Percentiles rank a stretch among this genome's conserved stretches.
These are phyloP conservation scores for Domatiomyces catenatus DNA, from an alignment of 2,329 filamentous ascomycete species.

Conservation along the genomic window DNA sequence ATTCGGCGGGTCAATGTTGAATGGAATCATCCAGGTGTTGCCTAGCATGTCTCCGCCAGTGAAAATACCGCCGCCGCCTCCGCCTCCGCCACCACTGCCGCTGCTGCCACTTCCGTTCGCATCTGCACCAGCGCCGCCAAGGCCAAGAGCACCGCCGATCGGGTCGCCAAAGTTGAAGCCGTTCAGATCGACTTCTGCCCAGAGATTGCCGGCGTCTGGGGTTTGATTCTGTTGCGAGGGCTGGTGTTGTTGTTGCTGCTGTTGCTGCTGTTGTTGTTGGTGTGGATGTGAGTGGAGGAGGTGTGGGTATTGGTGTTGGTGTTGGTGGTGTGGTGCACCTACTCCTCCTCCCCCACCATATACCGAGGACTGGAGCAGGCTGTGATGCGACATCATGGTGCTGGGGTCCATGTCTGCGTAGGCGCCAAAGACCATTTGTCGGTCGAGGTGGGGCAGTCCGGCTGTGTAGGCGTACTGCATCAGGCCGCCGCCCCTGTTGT, in stretches of 20 bases:
- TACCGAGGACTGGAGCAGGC: not conserved
- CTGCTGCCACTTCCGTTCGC: too few species aligned
- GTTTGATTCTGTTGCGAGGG: too few species aligned
- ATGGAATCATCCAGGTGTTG: slow-evolving; percentile 78
- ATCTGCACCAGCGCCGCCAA: slow-evolving; percentile 8
- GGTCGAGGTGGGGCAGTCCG: slow-evolving; percentile 51
- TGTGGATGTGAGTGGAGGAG: too few species aligned
- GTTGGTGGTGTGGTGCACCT: not conserved
- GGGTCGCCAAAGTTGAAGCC: slow-evolving; percentile 13
- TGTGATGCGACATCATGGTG: not conserved
- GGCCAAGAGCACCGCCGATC: slow-evolving; percentile 4
- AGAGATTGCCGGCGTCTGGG: slow-evolving; percentile 17
- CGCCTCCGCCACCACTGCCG: not conserved
- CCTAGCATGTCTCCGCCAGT: slow-evolving; percentile 9
- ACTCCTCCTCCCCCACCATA: not conserved
- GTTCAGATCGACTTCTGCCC: slow-evolving; percentile 11
- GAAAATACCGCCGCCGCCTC: not conserved
- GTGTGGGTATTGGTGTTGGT: not conserved
- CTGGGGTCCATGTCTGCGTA: slow-evolving; percentile 34
- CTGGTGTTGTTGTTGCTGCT: not conserved
- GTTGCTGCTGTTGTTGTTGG: too few species aligned
- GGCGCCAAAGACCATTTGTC: slow-evolving; percentile 60
- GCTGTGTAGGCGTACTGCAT: slow-evolving; percentile 25
- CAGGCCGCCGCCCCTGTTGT: not conserved
- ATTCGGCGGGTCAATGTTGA: slow-evolving; percentile 70